A percentile compares a stretch with the other conserved stretches of the same genome.
Conservation (phyloP, 2,329 filamentous ascomycete genomes). For the Venturia pyrina region DNA sequence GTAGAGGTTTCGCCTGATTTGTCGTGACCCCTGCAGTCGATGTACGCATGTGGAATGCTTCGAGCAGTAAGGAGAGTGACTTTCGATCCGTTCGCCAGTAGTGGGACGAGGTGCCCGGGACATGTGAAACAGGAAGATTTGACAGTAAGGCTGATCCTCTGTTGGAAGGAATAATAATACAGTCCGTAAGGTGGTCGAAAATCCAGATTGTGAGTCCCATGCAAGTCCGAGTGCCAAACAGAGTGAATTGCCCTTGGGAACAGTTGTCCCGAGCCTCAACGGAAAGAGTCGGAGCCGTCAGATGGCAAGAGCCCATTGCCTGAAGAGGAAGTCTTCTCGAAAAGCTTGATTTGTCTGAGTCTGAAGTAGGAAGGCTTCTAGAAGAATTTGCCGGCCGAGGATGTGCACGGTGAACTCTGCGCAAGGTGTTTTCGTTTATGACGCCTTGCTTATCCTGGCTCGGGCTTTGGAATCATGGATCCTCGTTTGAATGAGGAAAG, state of each 20-base stretch:
- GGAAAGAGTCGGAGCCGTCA: neutral
- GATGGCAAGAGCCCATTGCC: neutral
- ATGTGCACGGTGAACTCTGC: neutral
- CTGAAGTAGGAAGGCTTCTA: conserved; percentile 7
- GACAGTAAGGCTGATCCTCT: neutral
- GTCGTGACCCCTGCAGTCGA: neutral
- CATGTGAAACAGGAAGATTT: neutral
- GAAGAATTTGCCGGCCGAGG: neutral
- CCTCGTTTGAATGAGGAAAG: neutral
- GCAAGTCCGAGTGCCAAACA: neutral
- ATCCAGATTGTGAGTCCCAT: neutral
- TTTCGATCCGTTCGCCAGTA: neutral
- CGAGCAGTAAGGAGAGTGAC: neutral
- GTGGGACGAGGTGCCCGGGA: neutral
- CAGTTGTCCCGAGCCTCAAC: neutral
- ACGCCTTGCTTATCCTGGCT: neutral
- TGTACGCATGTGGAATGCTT: neutral
- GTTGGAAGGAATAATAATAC: neutral
- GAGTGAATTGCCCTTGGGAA: neutral
- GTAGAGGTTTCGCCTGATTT: neutral
- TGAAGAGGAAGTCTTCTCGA: conserved; percentile 3
- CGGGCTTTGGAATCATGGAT: conserved; percentile 4
- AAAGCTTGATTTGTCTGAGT: neutral
- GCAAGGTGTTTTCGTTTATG: neutral
- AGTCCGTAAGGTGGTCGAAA: neutral